phyloP scores from a whole-genome alignment of 352 stramenopile species.

The Saprolegnia diclina region DNA sequence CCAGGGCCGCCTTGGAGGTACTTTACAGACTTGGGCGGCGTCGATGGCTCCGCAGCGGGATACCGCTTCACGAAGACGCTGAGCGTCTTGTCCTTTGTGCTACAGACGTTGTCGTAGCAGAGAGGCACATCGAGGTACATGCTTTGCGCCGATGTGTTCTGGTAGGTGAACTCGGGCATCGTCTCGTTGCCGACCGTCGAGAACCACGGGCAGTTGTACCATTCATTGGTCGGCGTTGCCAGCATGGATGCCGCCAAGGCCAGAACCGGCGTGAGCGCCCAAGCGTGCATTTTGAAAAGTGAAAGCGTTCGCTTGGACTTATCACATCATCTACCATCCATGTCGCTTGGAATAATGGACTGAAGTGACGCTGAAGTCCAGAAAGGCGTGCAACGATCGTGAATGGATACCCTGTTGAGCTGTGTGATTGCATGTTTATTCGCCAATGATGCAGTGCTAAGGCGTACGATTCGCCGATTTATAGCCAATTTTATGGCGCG shows the following conservation, averaged over 20 bases:
- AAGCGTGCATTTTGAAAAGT: not conserved
- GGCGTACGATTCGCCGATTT: too few relatives aligned
- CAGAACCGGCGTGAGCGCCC: not conserved
- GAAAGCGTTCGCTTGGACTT: too few relatives aligned
- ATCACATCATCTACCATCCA: too few relatives aligned
- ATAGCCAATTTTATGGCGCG: too few relatives aligned
- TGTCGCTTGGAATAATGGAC: too few relatives aligned
- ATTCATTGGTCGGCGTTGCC: not conserved
- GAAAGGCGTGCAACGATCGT: too few relatives aligned
- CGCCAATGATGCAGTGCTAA: too few relatives aligned
- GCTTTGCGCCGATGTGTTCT: conserved; percentile 28
- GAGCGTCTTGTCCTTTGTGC: conserved; percentile 28
- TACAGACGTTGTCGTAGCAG: conserved; percentile 38
- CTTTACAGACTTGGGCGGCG: not conserved
- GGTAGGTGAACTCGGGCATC: too few relatives aligned
- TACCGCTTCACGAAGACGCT: conserved; percentile 44
- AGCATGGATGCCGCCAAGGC: not conserved
- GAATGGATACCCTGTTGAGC: too few relatives aligned
- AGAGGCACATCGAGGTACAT: conserved; percentile 33
- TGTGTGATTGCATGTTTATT: too few relatives aligned
- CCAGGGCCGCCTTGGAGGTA: conserved; percentile 18
- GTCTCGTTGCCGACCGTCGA: not conserved
- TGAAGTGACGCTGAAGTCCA: too few relatives aligned
- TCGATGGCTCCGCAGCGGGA: conserved; percentile 16
- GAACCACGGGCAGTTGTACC: not conserved